Evolutionary conservation across 768 basidiomycete genomes (phyloP).

Genomic region (Lentinus tigrinus): DNA sequence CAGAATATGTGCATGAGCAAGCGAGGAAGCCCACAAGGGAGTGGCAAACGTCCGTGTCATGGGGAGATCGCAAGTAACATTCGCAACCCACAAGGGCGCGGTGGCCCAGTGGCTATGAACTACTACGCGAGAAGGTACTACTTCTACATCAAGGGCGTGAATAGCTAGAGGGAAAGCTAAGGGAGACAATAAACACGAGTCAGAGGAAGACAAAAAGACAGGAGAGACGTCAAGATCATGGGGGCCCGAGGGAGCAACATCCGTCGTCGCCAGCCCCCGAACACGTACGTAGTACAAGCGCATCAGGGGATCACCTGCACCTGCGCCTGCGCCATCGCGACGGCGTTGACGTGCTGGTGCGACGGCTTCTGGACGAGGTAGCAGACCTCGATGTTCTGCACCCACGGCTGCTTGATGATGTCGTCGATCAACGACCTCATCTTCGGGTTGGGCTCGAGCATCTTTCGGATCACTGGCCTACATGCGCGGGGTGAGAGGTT

Average conservation of each 20-base stretch:
- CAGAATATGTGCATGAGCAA: not conserved
- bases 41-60: slow-evolving; percentile 7
- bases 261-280: not conserved
- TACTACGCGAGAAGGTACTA: slow-evolving; percentile 16
- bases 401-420: slow-evolving; percentile 75
- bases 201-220: not conserved
- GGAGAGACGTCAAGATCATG: not conserved
- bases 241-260: not conserved
- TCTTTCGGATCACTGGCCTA: slow-evolving; percentile 78
- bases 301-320: slow-evolving; percentile 31
- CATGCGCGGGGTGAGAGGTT: slow-evolving; percentile 87
- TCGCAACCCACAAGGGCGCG: not conserved
- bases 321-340: slow-evolving; percentile 58
- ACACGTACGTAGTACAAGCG: not conserved
- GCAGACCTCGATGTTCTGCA: slow-evolving; percentile 81
- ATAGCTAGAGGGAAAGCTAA: slow-evolving; percentile 1
- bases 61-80: slow-evolving; percentile 6
- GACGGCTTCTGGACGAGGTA: slow-evolving; percentile 58
- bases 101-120: not conserved
- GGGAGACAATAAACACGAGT: slow-evolving; percentile 12
- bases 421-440: slow-evolving; percentile 76
- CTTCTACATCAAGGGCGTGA: slow-evolving; percentile 18
- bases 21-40: slow-evolving; percentile 1
- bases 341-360: slow-evolving; percentile 58
- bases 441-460: slow-evolving; percentile 95